Percentiles rank a stretch among this genome's conserved stretches.
These are phyloP conservation scores for Erigeron canadensis DNA, from an alignment of 129 eudicot species.

Conservation along the genomic window DNA sequence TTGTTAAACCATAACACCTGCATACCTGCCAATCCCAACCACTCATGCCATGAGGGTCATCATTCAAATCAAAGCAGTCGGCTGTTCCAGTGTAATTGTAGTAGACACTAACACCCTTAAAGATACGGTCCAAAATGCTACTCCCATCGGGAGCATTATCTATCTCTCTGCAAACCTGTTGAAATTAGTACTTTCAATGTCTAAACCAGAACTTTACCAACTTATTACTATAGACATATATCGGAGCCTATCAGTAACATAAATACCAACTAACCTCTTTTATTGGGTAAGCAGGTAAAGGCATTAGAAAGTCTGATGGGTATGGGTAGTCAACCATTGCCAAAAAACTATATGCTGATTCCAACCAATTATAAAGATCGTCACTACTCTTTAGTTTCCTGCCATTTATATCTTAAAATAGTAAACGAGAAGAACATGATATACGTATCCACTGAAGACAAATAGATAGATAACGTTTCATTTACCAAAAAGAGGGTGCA, in stretches of 20 bases:
- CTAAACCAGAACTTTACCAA: slow-evolving; percentile 3
- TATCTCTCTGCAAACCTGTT: slow-evolving; percentile 71
- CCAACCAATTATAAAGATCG: slow-evolving; percentile 68
- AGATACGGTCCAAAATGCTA: slow-evolving; percentile 61
- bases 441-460: not conserved
- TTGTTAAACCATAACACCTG: not conserved
- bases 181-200: not conserved
- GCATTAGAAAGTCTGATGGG: slow-evolving; percentile 78
- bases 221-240: not conserved
- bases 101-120: slow-evolving; percentile 68
- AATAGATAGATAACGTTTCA: not conserved
- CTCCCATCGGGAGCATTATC: slow-evolving; percentile 56
- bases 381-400: slow-evolving; percentile 63
- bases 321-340: slow-evolving; percentile 93
- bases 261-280: slow-evolving; percentile 59
- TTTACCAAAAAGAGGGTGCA: not conserved
- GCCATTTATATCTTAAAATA: slow-evolving; percentile 16
- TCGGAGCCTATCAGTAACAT: not conserved
- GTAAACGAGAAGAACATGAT: not conserved
- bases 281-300: slow-evolving; percentile 86
- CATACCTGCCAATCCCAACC: slow-evolving; percentile 98
- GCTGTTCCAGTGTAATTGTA: slow-evolving; percentile 74
- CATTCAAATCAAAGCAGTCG: slow-evolving; percentile 78
- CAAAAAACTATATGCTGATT: slow-evolving; percentile 77
- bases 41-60: slow-evolving; percentile 84